phyloP scores from a whole-genome alignment of 73 alveolate species.

The Stentor roeselii region DNA sequence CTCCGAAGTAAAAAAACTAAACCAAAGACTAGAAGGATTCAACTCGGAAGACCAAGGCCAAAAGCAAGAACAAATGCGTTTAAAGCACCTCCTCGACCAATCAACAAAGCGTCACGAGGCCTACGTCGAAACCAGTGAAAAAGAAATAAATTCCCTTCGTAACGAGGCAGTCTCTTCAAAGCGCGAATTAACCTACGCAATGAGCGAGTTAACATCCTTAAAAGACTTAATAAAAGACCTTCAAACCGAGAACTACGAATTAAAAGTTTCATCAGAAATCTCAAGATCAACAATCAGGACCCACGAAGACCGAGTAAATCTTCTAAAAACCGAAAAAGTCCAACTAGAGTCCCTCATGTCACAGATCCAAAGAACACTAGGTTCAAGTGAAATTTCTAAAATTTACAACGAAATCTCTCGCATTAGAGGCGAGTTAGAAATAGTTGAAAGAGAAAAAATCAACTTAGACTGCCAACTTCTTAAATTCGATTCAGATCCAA shows the following conservation, averaged over 20 bases:
- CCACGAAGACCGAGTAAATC: background rate
- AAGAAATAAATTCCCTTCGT: background rate
- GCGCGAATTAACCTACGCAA: background rate
- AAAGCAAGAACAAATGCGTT: background rate
- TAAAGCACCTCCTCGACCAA: background rate
- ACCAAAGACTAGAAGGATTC: background rate
- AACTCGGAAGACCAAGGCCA: background rate
- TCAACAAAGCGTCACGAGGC: background rate
- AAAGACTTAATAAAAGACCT: background rate
- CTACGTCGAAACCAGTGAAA: background rate
- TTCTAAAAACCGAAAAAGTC: background rate
- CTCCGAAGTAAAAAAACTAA: background rate
- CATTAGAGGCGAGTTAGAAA: constrained; percentile 14
- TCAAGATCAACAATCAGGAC: background rate
- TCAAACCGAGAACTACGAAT: background rate
- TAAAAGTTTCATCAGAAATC: background rate
- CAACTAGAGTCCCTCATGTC: constrained; percentile 1
- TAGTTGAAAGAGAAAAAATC: constrained; percentile 25
- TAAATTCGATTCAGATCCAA: background rate
- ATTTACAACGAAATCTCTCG: background rate
- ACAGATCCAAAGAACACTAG: background rate
- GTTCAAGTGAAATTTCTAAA: background rate
- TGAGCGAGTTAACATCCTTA: background rate
- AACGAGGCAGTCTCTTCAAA: no score
- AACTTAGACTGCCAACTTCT: constrained; percentile 21